Conservation (phyloP, 495 filamentous ascomycete species). For the Neurospora africana region DNA sequence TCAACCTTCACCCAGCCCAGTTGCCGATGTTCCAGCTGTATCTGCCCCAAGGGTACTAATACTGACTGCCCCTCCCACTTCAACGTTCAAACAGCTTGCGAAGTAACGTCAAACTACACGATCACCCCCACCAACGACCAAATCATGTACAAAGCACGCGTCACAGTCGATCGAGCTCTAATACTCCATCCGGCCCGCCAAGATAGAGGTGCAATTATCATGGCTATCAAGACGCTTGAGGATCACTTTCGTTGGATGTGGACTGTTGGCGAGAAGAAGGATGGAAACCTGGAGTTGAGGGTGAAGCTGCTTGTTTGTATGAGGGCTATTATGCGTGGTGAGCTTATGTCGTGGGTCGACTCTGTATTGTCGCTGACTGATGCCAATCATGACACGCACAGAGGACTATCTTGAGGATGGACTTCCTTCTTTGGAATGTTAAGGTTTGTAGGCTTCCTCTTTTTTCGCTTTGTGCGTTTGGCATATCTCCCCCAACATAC, state of each 20-base stretch:
- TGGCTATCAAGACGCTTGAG: background rate
- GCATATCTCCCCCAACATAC: background rate
- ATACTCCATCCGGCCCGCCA: background rate
- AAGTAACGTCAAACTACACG: background rate
- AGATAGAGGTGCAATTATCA: background rate
- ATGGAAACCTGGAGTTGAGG: background rate
- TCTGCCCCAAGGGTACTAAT: background rate
- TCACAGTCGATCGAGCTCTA: background rate
- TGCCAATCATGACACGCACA: background rate
- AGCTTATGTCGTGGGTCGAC: background rate
- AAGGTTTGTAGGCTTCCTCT: background rate
- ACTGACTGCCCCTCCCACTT: background rate
- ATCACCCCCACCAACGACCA: background rate
- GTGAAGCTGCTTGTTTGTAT: background rate
- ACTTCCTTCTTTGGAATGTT: background rate
- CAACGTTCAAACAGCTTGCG: background rate
- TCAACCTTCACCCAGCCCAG: background rate
- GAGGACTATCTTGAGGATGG: background rate
- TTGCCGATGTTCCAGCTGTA: background rate
- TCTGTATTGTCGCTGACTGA: background rate
- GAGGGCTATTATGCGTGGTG: background rate
- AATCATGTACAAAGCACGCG: background rate
- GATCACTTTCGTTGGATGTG: background rate
- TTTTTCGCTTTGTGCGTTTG: background rate
- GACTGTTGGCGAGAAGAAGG: background rate